Base-by-base conservation (phyloP, 1,284 basidiomycete genomes). In the Somion occarium region DNA sequence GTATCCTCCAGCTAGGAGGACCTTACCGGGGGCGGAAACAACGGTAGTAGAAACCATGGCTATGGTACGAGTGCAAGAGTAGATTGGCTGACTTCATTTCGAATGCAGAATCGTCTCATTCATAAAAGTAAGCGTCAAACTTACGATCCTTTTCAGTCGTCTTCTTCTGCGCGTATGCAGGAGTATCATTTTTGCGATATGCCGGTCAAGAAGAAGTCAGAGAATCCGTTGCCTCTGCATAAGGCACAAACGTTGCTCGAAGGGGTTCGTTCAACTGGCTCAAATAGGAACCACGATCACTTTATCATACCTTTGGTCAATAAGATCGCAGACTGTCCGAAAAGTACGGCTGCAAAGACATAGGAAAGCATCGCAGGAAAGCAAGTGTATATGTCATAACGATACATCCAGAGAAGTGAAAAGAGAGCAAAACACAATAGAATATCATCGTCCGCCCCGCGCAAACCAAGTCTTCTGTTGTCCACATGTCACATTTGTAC, bases 21-120 rank as follows among this genome's bases (percentile, higher is more conserved):
- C 95, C 70, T 99, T 99, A 58, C 96, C 97, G 3, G 96, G 92
- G 1, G 95, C 83, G 23, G 94, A 98, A 49, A 97, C 82, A 53
- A 89, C 77, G 27, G 81, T 88, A 41, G 72, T 57, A 57, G 65
- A 64, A 53, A 71, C 58, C 76, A 79, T 80, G 53, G 9, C 15
- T 27, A 13, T 27, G 19, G 25, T 27, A 24, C 15, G 23, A 24
- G 23, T 22, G 13, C 11, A 24, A 12, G 30, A 34, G 7, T 5
- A 38, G 30, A 27, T 46, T 34, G 26, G 45, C 7, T 34, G 30
- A 15, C 30, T 34, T 34, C 30, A 34, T 34, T 15, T 34, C 15
- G 7, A 34, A 7, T 15, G 30, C 7, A 34, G 30, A 34, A 34
- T 34, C 30, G 30, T 34, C 30, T 34, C 30, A 34, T 34, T 15